Evolutionary conservation across 2,329 filamentous ascomycete species (phyloP), one percentile per base, ranked within the genome.

Genomic region (Neophaeococcomyces aloes): DNA sequence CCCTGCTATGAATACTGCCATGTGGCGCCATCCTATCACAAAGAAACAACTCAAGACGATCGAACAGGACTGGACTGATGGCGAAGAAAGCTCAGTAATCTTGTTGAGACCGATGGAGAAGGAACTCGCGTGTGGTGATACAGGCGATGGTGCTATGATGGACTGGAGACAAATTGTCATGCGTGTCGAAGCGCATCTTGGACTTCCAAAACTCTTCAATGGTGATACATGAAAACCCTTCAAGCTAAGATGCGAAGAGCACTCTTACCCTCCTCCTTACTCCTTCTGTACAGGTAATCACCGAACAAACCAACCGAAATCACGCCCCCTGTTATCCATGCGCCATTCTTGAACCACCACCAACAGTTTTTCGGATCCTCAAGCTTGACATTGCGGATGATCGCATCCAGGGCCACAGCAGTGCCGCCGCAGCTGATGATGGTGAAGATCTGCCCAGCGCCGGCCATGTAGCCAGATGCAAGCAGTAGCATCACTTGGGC

Each of bases 1-100:
- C 2, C 80, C 81, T 1, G 79, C 83, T 23, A 94, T 94, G 86
- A 94, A 95, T 61, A 86, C 78, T 18, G 79, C 81, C 3, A 94
- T 94, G 88, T 94, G 84, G 82, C 69, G 72, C 44, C 86, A 95
- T 59, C 88, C 87, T 2, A 68, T 94, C 35, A 94, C 88, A 1
- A 71, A 65, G 38, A 77, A 75, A 50, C 86, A 94, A 51, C 64
- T 94, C 29, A 66, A 66, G 31, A 67, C 83, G 0, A 65, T 95
- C 36, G 73, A 80, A 50, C 74, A 82, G 37, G 83, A 87, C 46
- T 94, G 87, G 86, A 81, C 79, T 4, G 45, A 55, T 27, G 65
- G 62, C 1, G 52, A 61, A 15, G 55, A 61, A 6, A 67, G 67
- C 4, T 81, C 77, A 82, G 74, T 91, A 51, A 79, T 85, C 56